A percentile compares a stretch with the other conserved stretches of the same genome.
phyloP scores from a whole-genome alignment of 75 land plant genomes.

The Pinus tabuliformis region DNA sequence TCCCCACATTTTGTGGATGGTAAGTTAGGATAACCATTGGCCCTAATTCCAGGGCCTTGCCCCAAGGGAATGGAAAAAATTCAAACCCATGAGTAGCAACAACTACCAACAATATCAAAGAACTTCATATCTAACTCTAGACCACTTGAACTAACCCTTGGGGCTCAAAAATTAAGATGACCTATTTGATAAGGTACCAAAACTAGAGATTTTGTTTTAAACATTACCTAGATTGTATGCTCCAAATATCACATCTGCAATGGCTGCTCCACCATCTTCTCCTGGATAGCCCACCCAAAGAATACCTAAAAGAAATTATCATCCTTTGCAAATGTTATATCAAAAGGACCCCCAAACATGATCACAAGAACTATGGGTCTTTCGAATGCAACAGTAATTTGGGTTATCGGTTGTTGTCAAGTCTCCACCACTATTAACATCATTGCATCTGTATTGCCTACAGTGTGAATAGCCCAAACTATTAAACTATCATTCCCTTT shows the following conservation, averaged over 20 bases:
- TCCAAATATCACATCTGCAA: conserved; percentile 82
- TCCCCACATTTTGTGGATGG: too few species aligned
- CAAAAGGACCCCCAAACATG: conserved; percentile 83
- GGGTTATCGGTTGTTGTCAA: conserved; percentile 55
- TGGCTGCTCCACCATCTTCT: conserved; percentile 85
- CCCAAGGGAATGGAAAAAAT: too few species aligned
- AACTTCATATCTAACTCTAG: too few species aligned
- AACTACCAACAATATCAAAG: too few species aligned
- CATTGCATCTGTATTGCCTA: conserved; percentile 66
- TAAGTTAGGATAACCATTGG: too few species aligned
- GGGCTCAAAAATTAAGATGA: not conserved
- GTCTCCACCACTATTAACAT: conserved; percentile 75
- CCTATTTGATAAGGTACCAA: not conserved
- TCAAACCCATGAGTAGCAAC: too few species aligned
- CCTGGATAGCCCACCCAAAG: conserved; percentile 96
- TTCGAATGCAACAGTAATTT: conserved; percentile 54
- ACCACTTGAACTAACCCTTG: too few species aligned
- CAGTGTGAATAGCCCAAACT: conserved; percentile 48
- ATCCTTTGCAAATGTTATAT: conserved; percentile 67
- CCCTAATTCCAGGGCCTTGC: too few species aligned
- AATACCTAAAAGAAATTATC: conserved; percentile 39
- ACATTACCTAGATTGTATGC: conserved; percentile 68
- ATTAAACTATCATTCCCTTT: conserved; percentile 6
- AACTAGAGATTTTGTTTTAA: too few species aligned
- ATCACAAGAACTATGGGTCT: conserved; percentile 72